phyloP scores from a whole-genome alignment of 2,329 filamentous ascomycete species.

The Alternaria sp. region DNA sequence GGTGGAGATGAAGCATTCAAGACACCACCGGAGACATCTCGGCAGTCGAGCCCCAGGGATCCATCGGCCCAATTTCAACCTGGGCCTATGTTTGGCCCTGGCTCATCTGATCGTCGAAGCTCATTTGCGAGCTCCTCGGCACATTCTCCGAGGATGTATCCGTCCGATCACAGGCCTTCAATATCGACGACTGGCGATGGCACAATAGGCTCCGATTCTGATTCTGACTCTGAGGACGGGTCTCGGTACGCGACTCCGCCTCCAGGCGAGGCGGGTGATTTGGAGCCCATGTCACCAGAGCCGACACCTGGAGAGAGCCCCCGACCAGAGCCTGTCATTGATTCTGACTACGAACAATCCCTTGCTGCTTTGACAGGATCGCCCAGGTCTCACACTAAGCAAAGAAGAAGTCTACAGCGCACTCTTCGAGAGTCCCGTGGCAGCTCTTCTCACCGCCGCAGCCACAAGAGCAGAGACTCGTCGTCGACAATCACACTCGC shows the following conservation, averaged over 20 bases:
- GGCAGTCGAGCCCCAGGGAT: slow-evolving; percentile 44
- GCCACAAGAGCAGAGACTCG: slow-evolving; percentile 78
- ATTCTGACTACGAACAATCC: slow-evolving; percentile 40
- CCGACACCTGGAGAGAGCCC: slow-evolving; percentile 29
- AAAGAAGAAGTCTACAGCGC: slow-evolving; percentile 85
- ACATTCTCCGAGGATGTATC: slow-evolving; percentile 43
- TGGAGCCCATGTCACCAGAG: slow-evolving; percentile 34
- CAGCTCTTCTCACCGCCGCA: slow-evolving; percentile 69
- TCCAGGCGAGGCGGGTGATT: slow-evolving; percentile 29
- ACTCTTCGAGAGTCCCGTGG: slow-evolving; percentile 81
- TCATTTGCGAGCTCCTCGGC: slow-evolving; percentile 43
- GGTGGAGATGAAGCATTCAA: slow-evolving; percentile 51
- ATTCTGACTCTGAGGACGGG: slow-evolving; percentile 34
- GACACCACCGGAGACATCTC: slow-evolving; percentile 53
- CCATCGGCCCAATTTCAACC: slow-evolving; percentile 37
- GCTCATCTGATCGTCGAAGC: slow-evolving; percentile 36
- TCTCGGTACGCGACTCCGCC: slow-evolving; percentile 43
- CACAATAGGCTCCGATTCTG: slow-evolving; percentile 25
- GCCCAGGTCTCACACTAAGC: slow-evolving; percentile 67
- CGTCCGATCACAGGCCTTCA: slow-evolving; percentile 42
- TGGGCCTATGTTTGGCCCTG: slow-evolving; percentile 44
- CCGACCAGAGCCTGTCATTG: slow-evolving; percentile 29
- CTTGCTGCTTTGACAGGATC: slow-evolving; percentile 41
- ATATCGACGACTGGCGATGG: slow-evolving; percentile 42
- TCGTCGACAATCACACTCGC: slow-evolving; percentile 65